phyloP scores from a whole-genome alignment of 805 yeast species.

The Yamadazyma philogaea region DNA sequence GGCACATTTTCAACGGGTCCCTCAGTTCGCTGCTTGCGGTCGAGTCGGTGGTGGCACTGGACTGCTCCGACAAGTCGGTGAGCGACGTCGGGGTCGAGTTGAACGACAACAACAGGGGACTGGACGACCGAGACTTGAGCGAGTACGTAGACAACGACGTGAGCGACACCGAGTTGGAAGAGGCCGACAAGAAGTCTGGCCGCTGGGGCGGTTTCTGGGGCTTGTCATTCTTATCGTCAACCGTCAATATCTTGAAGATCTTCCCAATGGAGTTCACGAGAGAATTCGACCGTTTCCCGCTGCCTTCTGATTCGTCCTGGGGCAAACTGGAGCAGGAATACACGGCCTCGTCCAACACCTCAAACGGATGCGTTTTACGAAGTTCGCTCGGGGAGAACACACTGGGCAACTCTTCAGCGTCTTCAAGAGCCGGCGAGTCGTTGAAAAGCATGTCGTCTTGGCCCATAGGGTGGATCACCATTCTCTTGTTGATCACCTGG shows the following conservation, averaged over 20 bases:
- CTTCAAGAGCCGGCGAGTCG: background rate
- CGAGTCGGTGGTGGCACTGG: slow-evolving; percentile 24
- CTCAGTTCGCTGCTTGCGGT: slow-evolving; percentile 4
- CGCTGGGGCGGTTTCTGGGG: background rate
- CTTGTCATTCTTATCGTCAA: slow-evolving; percentile 22
- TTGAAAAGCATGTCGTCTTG: slow-evolving; percentile 12
- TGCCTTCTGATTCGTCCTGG: slow-evolving; percentile 7
- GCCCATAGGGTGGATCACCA: slow-evolving; percentile 40
- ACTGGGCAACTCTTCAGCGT: slow-evolving; percentile 7
- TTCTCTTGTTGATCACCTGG: slow-evolving; percentile 47
- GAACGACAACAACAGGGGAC: slow-evolving; percentile 38
- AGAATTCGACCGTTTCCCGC: slow-evolving; percentile 18
- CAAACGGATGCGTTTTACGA: slow-evolving; percentile 56
- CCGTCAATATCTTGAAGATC: slow-evolving; percentile 35
- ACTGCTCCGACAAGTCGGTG: slow-evolving; percentile 31
- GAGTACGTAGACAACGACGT: slow-evolving; percentile 35
- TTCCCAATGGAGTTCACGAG: slow-evolving; percentile 33
- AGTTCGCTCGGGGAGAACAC: slow-evolving; percentile 30
- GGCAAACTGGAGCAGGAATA: slow-evolving; percentile 38
- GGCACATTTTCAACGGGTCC: slow-evolving; percentile 37
- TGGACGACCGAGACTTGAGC: slow-evolving; percentile 31
- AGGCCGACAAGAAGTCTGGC: slow-evolving; percentile 11
- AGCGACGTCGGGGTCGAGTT: slow-evolving; percentile 35
- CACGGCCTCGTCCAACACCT: slow-evolving; percentile 63
- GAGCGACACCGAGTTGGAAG: slow-evolving; percentile 31